phyloP scores from a whole-genome alignment of 2,329 filamentous ascomycete genomes.

The Phialophora expanda region DNA sequence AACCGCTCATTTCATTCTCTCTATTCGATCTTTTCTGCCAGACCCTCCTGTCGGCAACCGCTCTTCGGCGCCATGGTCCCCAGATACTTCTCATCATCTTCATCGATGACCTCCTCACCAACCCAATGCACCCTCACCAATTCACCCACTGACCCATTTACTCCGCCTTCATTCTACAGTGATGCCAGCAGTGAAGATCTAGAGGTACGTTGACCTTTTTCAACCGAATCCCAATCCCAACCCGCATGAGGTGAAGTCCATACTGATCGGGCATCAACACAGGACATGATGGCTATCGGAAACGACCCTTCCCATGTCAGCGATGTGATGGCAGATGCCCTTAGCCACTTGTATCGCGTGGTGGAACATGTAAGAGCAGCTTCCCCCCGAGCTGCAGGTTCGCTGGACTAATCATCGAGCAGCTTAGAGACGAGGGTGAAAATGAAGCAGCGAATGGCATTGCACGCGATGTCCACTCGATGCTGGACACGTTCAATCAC shows the following conservation, averaged over 20 bases:
- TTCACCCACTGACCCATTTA: slow-evolving; percentile 27
- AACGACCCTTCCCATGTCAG: slow-evolving; percentile 37
- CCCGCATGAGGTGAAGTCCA: background rate
- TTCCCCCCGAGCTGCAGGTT: slow-evolving; percentile 15
- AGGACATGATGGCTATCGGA: slow-evolving; percentile 36
- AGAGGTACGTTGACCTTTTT: slow-evolving; percentile 27
- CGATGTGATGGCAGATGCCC: slow-evolving; percentile 37
- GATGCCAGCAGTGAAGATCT: slow-evolving; percentile 34
- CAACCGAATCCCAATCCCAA: background rate
- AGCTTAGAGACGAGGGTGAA: slow-evolving; percentile 44
- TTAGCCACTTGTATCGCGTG: slow-evolving; percentile 38
- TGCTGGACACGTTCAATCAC: slow-evolving; percentile 45
- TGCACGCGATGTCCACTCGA: slow-evolving; percentile 44
- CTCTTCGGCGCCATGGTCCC: slow-evolving; percentile 27
- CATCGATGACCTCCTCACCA: slow-evolving; percentile 23
- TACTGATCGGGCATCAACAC: slow-evolving; percentile 33
- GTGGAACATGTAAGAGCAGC: slow-evolving; percentile 39
- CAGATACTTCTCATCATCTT: slow-evolving; percentile 25
- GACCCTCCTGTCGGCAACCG: slow-evolving; percentile 15
- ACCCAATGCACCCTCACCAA: slow-evolving; percentile 26
- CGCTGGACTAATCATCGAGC: slow-evolving; percentile 33
- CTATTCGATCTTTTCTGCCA: slow-evolving; percentile 21
- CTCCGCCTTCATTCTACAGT: slow-evolving; percentile 37
- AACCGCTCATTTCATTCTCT: slow-evolving; percentile 11
- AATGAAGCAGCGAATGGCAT: slow-evolving; percentile 45